Base-by-base conservation (phyloP, 2,329 filamentous ascomycete species). In the Clonostachys chloroleuca region DNA sequence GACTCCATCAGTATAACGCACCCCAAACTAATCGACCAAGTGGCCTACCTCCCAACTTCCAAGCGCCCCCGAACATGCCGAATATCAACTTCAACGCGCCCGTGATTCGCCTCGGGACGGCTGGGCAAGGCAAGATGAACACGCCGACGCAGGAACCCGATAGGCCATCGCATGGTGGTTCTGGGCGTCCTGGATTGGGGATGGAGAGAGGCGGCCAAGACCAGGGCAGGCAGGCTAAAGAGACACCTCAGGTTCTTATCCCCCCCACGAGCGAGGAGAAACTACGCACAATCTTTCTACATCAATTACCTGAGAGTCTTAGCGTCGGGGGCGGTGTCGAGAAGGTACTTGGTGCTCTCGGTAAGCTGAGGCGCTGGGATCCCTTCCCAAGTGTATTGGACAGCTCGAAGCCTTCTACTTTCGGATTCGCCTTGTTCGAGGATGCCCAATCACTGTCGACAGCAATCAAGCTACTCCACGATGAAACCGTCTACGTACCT, bases 31-130 rank as follows among this genome's bases (percentile, higher is more conserved):
- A 85, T 72, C 84, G 88, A 74, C 88, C 88, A 64, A 88, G 81
- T 66, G 84, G 83, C 60, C 84, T 95, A 54, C 90, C 89, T 52
- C 74, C 84, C 49, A 89, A 84, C 67, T 96, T 96, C 69, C 89
- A 95, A 73, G 83, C 90, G 43, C 92, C 92, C 10, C 76, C 88
- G 44, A 96, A 94, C 63, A 89, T 96, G 79, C 91, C 92, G 45
- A 95, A 95, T 65, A 96, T 99, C 75, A 96, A 99, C 73, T 96
- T 97, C 74, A 95, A 89, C 60, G 94, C 94, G 35, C 92, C 92
- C 48, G 91, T 97, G 50, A 97, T 99, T 61, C 88, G 94, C 47
- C 80, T 99, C 42, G 94, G 92, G 40, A 92, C 91, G 12, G 24
- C 24, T 30, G 80, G 85, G 5, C 80, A 83, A 4, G 68, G 79